These are phyloP conservation scores for Moricandia arvensis DNA, from an alignment of 345 rosid species.

Conservation along the genomic window DNA sequence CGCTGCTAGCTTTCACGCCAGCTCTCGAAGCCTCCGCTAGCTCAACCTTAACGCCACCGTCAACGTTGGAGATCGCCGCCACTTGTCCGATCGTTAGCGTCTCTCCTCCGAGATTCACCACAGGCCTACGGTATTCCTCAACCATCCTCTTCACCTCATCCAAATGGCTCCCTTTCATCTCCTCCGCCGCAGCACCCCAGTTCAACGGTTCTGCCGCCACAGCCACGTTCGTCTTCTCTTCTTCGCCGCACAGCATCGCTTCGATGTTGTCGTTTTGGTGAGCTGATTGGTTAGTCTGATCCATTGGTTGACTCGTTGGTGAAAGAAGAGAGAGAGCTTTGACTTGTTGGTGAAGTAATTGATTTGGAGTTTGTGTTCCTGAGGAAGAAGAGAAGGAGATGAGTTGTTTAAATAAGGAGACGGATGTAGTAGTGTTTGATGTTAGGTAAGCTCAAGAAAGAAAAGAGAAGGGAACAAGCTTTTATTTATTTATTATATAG, in stretches of 20 bases:
- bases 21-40: constrained; percentile 51
- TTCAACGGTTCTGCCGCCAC: constrained; percentile 54
- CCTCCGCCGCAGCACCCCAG: constrained; percentile 65
- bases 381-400: constrained; percentile 12
- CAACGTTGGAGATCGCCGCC: constrained; percentile 46
- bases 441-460: background rate
- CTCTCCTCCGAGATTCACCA: constrained; percentile 65
- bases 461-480: background rate
- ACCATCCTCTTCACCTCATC: constrained; percentile 79
- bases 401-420: constrained; percentile 26
- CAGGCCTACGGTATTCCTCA: constrained; percentile 52
- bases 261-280: constrained; percentile 9
- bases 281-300: constrained; percentile 17
- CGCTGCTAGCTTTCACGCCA: constrained; percentile 45
- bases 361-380: constrained; percentile 1
- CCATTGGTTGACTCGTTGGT: constrained; percentile 25
- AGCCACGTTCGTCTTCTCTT: background rate
- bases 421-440: constrained; percentile 14
- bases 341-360: background rate
- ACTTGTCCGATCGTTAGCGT: constrained; percentile 78
- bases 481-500: no score
- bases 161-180: constrained; percentile 58
- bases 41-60: constrained; percentile 41
- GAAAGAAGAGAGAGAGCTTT: constrained; percentile 5
- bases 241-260: constrained; percentile 23